A percentile compares a stretch with the other conserved stretches of the same genome.
These are phyloP conservation scores for Ganoderma meredithae DNA, from an alignment of 1,284 basidiomycete species.

Conservation along the genomic window DNA sequence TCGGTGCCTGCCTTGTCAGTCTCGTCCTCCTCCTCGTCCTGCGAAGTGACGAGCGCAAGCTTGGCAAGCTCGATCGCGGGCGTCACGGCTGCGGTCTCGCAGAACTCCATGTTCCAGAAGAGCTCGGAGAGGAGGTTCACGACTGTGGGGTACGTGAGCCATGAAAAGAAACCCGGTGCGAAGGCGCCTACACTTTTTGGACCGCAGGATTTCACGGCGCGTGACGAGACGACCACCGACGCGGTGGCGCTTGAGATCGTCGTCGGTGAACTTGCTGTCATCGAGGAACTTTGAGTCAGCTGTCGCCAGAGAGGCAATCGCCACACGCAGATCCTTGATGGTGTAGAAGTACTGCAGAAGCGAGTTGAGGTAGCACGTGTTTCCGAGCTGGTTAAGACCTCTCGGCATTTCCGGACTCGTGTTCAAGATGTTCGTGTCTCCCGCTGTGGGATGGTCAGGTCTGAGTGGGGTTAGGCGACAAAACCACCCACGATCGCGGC, in stretches of 20 bases:
- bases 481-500: constrained; percentile 70
- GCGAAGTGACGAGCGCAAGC: constrained; percentile 89
- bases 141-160: constrained; percentile 54
- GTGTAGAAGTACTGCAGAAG: constrained; percentile 93
- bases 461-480: not conserved
- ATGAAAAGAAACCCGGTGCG: not conserved
- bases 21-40: constrained; percentile 87
- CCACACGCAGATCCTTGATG: constrained; percentile 86
- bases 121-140: constrained; percentile 80
- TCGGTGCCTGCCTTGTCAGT: constrained; percentile 75
- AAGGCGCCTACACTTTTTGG: constrained; percentile 75
- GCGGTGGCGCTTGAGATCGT: constrained; percentile 80
- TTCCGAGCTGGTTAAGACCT: constrained; percentile 91
- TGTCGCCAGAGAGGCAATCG: constrained; percentile 70
- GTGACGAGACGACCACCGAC: constrained; percentile 89
- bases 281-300: constrained; percentile 62
- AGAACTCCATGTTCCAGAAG: constrained; percentile 81
- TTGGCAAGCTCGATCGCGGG: constrained; percentile 90
- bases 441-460: constrained; percentile 53
- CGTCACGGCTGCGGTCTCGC: constrained; percentile 73
- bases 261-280: constrained; percentile 77
- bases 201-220: constrained; percentile 79
- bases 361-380: constrained; percentile 94
- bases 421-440: constrained; percentile 55
- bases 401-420: constrained; percentile 77